These are phyloP conservation scores for Tricladium varicosporioides DNA, from an alignment of 2,329 filamentous ascomycete species.

Conservation along the genomic window DNA sequence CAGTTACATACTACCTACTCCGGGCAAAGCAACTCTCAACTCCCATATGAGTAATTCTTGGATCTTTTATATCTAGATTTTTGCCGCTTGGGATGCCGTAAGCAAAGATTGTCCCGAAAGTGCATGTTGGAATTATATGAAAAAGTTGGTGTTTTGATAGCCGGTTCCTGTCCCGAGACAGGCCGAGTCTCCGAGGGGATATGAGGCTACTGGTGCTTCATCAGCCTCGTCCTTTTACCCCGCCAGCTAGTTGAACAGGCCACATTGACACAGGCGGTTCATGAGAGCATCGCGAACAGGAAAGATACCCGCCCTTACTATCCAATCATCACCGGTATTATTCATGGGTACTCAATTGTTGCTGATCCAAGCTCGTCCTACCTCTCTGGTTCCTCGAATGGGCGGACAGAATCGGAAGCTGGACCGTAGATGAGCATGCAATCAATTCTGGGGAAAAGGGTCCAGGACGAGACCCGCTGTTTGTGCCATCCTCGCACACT, in stretches of 20 bases:
- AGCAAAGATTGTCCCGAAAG: neutral
- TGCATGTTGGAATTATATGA: neutral
- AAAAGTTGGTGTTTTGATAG: neutral
- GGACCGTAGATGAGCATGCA: neutral
- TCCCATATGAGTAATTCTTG: neutral
- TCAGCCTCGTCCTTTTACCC: constrained; percentile 7
- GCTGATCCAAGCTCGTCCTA: neutral
- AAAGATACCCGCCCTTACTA: neutral
- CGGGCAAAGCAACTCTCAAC: neutral
- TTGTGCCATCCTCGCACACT: neutral
- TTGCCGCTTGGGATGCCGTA: neutral
- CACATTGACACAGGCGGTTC: neutral
- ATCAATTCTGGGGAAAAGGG: neutral
- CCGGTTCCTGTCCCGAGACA: neutral
- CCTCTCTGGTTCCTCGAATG: neutral
- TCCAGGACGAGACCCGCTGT: neutral
- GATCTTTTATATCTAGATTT: neutral
- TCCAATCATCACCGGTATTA: neutral
- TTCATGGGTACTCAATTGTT: neutral
- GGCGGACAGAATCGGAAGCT: neutral
- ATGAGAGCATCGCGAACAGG: neutral
- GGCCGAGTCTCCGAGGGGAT: neutral
- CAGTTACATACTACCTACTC: neutral
- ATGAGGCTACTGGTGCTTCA: neutral
- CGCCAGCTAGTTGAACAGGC: neutral